phyloP scores from a whole-genome alignment of 352 stramenopile genomes.

The Phytopythium ostracodes region DNA sequence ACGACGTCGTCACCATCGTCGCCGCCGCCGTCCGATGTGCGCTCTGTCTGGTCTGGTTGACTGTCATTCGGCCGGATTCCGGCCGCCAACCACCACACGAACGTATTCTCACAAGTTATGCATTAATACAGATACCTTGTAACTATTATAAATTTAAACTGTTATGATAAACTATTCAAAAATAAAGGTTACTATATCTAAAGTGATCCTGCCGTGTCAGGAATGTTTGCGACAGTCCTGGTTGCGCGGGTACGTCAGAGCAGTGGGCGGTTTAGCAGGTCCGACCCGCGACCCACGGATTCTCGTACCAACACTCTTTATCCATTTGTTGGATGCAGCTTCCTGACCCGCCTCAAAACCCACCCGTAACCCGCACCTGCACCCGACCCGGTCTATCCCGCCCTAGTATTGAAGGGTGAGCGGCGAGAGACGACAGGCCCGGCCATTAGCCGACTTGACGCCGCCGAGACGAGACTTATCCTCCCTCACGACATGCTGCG shows the following conservation, averaged over 20 bases:
- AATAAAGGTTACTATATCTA: not conserved
- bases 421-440: no score
- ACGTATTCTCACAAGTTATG: not conserved
- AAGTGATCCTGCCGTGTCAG: not conserved
- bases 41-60: not conserved
- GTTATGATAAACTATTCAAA: no score
- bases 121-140: not conserved
- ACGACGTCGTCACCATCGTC: slow-evolving; percentile 58
- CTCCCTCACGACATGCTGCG: slow-evolving; percentile 30
- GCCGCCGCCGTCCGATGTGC: slow-evolving; percentile 8
- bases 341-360: not conserved
- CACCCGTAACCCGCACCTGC: no score
- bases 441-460: not conserved
- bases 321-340: not conserved
- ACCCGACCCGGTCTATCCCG: not conserved
- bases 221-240: not conserved
- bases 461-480: not conserved
- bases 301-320: not conserved
- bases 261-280: no score
- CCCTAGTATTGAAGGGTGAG: slow-evolving; percentile 5
- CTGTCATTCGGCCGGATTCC: not conserved
- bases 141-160: no score
- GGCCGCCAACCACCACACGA: not conserved
- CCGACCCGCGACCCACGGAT: no score
- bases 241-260: not conserved